Conservation (phyloP, 495 filamentous ascomycete species). For the Penicillium fimorum region DNA sequence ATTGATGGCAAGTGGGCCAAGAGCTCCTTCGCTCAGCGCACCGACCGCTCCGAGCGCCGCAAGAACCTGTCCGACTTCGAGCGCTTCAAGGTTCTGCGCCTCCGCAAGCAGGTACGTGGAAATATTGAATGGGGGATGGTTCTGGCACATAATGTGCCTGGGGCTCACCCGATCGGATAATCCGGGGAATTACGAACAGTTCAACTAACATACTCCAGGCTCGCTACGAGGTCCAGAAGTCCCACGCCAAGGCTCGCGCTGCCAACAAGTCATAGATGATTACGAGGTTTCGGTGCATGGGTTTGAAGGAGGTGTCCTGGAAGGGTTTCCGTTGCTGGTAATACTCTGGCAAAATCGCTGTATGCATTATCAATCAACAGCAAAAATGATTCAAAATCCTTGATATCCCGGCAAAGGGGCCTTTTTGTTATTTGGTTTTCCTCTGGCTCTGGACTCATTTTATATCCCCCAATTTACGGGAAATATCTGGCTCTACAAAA, state of each 20-base stretch:
- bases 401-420: slow-evolving; percentile 46
- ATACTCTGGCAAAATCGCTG: slow-evolving; percentile 46
- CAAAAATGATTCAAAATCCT: slow-evolving; percentile 51
- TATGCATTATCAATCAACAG: slow-evolving; percentile 51
- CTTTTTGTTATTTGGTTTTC: slow-evolving; percentile 28
- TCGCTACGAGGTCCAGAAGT: slow-evolving; percentile 94
- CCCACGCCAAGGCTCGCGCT: slow-evolving; percentile 72
- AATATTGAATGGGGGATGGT: background rate
- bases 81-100: slow-evolving; percentile 97
- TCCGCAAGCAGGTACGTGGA: slow-evolving; percentile 86
- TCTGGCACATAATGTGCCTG: slow-evolving; percentile 3
- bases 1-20: slow-evolving; percentile 90
- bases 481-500: slow-evolving; percentile 11
- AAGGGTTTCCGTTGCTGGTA: slow-evolving; percentile 50
- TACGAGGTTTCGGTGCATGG: slow-evolving; percentile 50
- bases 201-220: slow-evolving; percentile 47
- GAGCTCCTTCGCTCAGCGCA: slow-evolving; percentile 87
- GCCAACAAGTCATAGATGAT: slow-evolving; percentile 51
- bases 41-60: slow-evolving; percentile 76
- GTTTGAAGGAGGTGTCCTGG: slow-evolving; percentile 49
- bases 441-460: slow-evolving; percentile 25
- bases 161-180: slow-evolving; percentile 8
- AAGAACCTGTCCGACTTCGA: slow-evolving; percentile 95
- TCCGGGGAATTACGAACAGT: background rate
- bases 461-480: slow-evolving; percentile 15